phyloP scores from a whole-genome alignment of 2,329 filamentous ascomycete genomes.

The Leptographium lundbergii region DNA sequence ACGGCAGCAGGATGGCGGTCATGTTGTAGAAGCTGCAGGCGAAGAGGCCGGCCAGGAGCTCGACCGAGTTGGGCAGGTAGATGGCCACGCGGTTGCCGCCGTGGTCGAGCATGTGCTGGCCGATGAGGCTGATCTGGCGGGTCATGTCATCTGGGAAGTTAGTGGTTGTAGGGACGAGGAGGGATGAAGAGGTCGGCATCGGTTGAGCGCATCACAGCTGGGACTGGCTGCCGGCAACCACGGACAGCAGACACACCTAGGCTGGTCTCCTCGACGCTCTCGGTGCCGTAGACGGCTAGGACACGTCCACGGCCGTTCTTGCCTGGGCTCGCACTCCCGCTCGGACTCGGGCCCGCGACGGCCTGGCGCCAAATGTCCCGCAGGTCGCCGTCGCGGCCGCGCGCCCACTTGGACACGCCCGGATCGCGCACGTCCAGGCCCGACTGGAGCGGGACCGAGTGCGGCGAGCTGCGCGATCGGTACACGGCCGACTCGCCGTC shows the following conservation, averaged over 20 bases:
- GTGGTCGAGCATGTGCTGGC: slow-evolving; percentile 59
- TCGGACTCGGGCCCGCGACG: slow-evolving; percentile 48
- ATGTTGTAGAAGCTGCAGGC: slow-evolving; percentile 84
- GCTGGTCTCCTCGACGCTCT: slow-evolving; percentile 61
- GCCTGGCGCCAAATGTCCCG: slow-evolving; percentile 80
- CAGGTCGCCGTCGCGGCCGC: slow-evolving; percentile 76
- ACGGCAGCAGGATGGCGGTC: slow-evolving; percentile 74
- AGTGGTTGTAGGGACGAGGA: no score
- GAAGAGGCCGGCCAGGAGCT: slow-evolving; percentile 72
- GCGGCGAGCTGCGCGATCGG: slow-evolving; percentile 70
- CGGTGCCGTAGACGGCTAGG: slow-evolving; percentile 65
- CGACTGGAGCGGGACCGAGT: slow-evolving; percentile 66
- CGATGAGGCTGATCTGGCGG: slow-evolving; percentile 77
- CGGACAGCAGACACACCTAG: slow-evolving; percentile 28
- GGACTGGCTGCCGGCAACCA: no score
- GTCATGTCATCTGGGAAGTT: slow-evolving; percentile 50
- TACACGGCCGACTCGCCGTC: slow-evolving; percentile 78
- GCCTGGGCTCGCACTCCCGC: not conserved
- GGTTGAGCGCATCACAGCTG: no score
- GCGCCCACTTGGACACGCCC: slow-evolving; percentile 68
- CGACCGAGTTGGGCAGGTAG: slow-evolving; percentile 86
- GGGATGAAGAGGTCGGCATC: not conserved
- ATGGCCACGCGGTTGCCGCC: slow-evolving; percentile 69
- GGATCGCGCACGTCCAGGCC: slow-evolving; percentile 75
- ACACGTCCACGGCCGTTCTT: slow-evolving; percentile 48